Conservation (phyloP, 768 basidiomycete genomes). For the Psilocybe sp. region DNA sequence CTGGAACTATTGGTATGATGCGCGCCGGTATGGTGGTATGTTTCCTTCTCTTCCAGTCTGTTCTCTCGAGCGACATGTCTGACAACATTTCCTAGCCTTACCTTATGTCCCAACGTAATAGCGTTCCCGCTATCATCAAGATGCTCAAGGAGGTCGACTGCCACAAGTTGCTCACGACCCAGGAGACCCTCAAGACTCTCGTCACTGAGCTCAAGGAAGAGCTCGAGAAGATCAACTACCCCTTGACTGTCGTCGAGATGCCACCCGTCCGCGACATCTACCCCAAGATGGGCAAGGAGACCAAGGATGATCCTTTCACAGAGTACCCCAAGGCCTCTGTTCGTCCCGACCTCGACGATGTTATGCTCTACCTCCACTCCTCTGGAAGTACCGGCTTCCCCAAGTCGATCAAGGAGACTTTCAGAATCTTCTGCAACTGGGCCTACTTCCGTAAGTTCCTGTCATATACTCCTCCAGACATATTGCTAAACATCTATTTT, state of each 20-base stretch:
- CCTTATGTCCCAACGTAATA: constrained; percentile 36
- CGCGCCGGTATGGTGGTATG: constrained; percentile 27
- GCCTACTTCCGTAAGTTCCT: not conserved
- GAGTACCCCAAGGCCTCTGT: constrained; percentile 26
- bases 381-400: constrained; percentile 26
- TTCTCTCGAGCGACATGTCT: not conserved
- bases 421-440: not conserved
- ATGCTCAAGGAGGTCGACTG: constrained; percentile 29
- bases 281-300: not conserved
- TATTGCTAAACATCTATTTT: not conserved
- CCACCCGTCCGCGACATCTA: not conserved
- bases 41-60: not conserved
- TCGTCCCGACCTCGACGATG: not conserved
- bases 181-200: constrained; percentile 18
- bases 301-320: not conserved
- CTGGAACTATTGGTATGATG: constrained; percentile 22
- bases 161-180: constrained; percentile 27
- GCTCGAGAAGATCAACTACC: no score
- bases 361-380: constrained; percentile 10
- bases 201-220: not conserved
- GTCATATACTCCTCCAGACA: not conserved
- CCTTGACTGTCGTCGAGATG: not conserved
- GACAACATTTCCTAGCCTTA: constrained; percentile 24
- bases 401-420: constrained; percentile 20
- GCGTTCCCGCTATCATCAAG: constrained; percentile 27